Evolutionary conservation across 257 asterid genomes (phyloP).

Genomic region (Sherardia arvensis): DNA sequence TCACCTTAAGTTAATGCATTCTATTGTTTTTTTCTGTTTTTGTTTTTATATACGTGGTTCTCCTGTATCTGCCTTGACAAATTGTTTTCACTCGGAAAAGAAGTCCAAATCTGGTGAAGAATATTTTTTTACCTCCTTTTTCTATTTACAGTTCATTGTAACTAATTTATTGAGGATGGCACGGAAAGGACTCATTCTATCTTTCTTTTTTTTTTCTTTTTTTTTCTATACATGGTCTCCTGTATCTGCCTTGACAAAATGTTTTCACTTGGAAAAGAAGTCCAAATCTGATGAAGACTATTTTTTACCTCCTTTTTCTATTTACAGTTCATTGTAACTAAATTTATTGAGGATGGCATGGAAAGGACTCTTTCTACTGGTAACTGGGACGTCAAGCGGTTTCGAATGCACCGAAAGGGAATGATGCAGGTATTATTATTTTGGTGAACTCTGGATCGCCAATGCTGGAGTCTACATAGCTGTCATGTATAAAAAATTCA

Average conservation of each 20-base stretch:
- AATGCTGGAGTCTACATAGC: no score
- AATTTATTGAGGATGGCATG: constrained; percentile 49
- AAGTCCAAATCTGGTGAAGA: neutral
- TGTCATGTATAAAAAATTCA: neutral
- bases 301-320: neutral
- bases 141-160: constrained; percentile 29
- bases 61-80: neutral
- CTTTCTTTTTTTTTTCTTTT: no score
- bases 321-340: constrained; percentile 34
- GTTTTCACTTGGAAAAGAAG: neutral
- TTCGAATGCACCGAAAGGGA: constrained; percentile 84
- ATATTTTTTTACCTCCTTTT: neutral
- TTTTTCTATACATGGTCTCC: no score
- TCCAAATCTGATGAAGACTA: neutral
- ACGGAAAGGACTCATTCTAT: constrained; percentile 83
- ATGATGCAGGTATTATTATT: constrained; percentile 70
- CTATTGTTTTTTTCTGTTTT: neutral
- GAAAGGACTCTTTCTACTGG: constrained; percentile 95
- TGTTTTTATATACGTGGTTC: neutral
- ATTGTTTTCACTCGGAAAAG: neutral
- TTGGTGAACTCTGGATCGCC: neutral
- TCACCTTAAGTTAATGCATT: neutral
- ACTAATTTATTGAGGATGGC: constrained; percentile 48
- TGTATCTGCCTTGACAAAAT: neutral
- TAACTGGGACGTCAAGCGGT: constrained; percentile 80